phyloP scores from a whole-genome alignment of 2,329 filamentous ascomycete species.

The Alternaria triticimaculans region DNA sequence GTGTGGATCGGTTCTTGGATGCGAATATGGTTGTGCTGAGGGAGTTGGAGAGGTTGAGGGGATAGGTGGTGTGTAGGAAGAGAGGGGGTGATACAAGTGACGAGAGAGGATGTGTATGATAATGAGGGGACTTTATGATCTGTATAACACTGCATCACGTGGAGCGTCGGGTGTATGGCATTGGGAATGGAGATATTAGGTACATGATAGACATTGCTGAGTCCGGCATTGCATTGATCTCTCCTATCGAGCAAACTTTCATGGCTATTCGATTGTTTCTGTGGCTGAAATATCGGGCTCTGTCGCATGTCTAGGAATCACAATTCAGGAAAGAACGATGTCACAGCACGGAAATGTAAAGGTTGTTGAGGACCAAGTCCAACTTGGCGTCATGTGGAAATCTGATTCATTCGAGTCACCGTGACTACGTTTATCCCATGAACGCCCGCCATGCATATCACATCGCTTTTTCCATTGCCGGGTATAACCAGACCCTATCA shows the following conservation, averaged over 20 bases:
- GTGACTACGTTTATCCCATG: constrained; percentile 46
- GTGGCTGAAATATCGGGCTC: neutral
- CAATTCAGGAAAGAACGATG: neutral
- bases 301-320: neutral
- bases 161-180: neutral
- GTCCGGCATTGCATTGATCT: neutral
- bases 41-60: constrained; percentile 72
- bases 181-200: neutral
- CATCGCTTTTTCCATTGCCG: constrained; percentile 44
- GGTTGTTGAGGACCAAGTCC: constrained; percentile 7
- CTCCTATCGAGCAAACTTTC: neutral
- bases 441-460: constrained; percentile 47
- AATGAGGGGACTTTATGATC: neutral
- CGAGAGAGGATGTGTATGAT: constrained; percentile 11
- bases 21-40: constrained; percentile 83
- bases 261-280: neutral
- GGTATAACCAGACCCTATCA: constrained; percentile 42
- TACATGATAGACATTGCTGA: neutral
- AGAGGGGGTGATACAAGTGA: neutral
- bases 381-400: constrained; percentile 40
- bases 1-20: constrained; percentile 92
- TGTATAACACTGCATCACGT: constrained; percentile 14
- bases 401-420: constrained; percentile 47
- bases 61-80: constrained; percentile 7
- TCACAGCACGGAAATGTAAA: neutral